Evolutionary conservation across 2,329 filamentous ascomycete species (phyloP), one percentile per base, ranked within the genome.

Genomic region (Aspergillus persii): DNA sequence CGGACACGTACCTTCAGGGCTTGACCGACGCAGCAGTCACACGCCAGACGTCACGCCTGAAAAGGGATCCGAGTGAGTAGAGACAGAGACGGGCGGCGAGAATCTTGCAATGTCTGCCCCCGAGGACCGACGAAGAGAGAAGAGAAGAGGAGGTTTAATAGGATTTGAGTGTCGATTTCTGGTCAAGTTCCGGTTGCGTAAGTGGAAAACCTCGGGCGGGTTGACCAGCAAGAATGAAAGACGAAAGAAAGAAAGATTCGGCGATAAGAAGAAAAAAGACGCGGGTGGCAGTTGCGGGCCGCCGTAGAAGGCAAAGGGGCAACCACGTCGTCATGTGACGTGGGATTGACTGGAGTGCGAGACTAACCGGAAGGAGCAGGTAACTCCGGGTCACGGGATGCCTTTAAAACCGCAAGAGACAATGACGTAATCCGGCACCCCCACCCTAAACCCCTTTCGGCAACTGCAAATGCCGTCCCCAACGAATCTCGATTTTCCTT

Each of bases 1-100:
- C 65, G 67, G 68, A 71, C 70, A 77, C 75, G 75, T 77, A 77
- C 75, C 75, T 77, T 76, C 73, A 75, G 70, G 72, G 68, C 68
- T 66, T 69, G 68, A 70, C 68, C 67, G 68, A 69, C 67, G 66
- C 63, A 65, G 62, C 69, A 73, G 69, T 69, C 68, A 69, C 66
- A 69, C 63, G 69, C 67, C 71, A 71, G 69, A 71, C 64, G 71
- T 71, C 64, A 71, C 69, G 66, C 70, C 68, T 72, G 67, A 70
- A 63, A 71, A 57, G 62, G 63, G 59, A 62, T 56, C 58, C 54
- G 59, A 62, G 59, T 52, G 29, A 51, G 44, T 44, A 54, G 39
- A 18, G 27, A 49, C 56, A 54, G 39, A 18, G 27, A 49, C 56
- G 47, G 39, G 50, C 36, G 47, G 46, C 7, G 29, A n/a, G 11